Percentiles rank a stretch among this genome's conserved stretches.
Conservation (phyloP, 1,284 basidiomycete genomes). For the Tilletia indica region DNA sequence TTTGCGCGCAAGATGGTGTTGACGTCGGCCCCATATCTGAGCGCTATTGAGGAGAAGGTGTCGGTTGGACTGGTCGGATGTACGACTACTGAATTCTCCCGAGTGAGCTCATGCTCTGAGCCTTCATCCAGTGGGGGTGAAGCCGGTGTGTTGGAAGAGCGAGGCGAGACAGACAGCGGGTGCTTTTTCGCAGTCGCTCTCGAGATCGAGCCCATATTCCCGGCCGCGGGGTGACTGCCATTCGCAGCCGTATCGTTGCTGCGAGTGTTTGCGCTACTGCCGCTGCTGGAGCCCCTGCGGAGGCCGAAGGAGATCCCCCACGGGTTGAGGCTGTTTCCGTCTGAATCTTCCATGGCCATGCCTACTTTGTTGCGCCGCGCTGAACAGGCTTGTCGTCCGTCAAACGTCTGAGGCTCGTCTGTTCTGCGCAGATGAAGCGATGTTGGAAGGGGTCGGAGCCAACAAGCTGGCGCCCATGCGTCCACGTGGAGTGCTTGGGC, state of each 20-base stretch:
- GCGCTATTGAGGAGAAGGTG: slow-evolving; percentile 42
- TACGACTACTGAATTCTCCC: slow-evolving; percentile 36
- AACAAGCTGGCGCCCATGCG: no score
- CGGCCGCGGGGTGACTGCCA: background rate
- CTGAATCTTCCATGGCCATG: background rate
- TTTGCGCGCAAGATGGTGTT: slow-evolving; percentile 46
- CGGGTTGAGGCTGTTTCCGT: background rate
- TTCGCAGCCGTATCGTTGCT: background rate
- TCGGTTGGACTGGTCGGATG: slow-evolving; percentile 45
- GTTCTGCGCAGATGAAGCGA: no score
- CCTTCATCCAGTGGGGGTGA: slow-evolving; percentile 12
- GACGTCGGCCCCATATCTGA: slow-evolving; percentile 52
- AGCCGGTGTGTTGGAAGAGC: background rate
- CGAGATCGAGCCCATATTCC: slow-evolving; percentile 1
- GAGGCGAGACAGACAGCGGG: slow-evolving; percentile 14
- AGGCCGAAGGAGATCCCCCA: background rate
- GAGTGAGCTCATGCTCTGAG: slow-evolving; percentile 23
- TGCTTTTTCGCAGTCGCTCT: slow-evolving; percentile 5
- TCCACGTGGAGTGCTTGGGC: no score
- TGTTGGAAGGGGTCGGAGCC: no score
- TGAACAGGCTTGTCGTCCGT: no score
- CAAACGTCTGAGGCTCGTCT: no score
- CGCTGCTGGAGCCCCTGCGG: background rate
- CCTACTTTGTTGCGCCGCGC: no score
- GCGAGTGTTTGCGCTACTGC: background rate